These are phyloP conservation scores for Centella asiatica DNA, from an alignment of 129 eudicot genomes.

Conservation along the genomic window DNA sequence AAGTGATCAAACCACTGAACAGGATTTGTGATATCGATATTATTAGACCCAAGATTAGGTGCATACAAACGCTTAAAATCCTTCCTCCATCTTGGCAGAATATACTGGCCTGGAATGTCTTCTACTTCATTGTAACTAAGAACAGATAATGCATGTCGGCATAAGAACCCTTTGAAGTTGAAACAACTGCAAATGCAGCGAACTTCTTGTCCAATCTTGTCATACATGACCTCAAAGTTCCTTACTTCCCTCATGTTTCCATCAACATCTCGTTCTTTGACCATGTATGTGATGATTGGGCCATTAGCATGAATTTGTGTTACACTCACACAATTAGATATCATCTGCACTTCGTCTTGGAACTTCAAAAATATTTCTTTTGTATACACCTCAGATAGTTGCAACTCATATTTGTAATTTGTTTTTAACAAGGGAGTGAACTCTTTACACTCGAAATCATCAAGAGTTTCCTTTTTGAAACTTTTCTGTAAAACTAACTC, in stretches of 20 bases:
- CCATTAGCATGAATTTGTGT: constrained; percentile 61
- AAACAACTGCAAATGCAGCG: constrained; percentile 76
- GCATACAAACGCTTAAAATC: constrained; percentile 58
- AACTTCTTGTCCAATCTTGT: constrained; percentile 60
- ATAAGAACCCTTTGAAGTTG: constrained; percentile 62
- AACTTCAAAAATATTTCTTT: constrained; percentile 54
- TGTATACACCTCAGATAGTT: constrained; percentile 56
- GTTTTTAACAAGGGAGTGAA: constrained; percentile 42
- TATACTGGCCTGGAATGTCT: constrained; percentile 59
- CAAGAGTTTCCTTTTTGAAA: constrained; percentile 54
- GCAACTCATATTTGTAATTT: constrained; percentile 51
- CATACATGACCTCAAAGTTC: constrained; percentile 56
- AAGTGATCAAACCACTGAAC: constrained; percentile 75
- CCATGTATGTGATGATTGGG: constrained; percentile 44
- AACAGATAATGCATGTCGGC: constrained; percentile 66
- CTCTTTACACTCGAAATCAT: constrained; percentile 58
- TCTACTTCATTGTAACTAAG: constrained; percentile 56
- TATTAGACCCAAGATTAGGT: constrained; percentile 45
- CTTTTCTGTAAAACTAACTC: constrained; percentile 46
- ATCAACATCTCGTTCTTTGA: constrained; percentile 52
- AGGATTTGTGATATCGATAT: constrained; percentile 49
- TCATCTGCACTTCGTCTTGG: constrained; percentile 64
- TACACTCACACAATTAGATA: constrained; percentile 48
- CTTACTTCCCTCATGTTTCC: constrained; percentile 30
- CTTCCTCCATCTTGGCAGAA: constrained; percentile 78